phyloP scores from a whole-genome alignment of 441 rosid genomes.

The Gossypium davidsonii region DNA sequence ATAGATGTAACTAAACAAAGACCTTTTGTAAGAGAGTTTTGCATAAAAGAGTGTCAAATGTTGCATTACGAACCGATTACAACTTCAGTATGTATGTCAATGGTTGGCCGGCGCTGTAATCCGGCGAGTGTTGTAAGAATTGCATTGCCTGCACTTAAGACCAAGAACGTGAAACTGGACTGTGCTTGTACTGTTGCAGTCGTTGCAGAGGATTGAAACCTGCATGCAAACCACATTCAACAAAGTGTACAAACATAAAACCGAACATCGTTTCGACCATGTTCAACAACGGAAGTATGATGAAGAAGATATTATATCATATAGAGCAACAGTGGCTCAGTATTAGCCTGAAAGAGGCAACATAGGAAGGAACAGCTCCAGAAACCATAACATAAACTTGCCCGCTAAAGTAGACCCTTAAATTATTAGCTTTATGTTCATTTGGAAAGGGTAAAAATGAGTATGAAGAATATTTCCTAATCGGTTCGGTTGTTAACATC shows the following conservation, averaged over 20 bases:
- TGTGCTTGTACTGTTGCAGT: slow-evolving; percentile 41
- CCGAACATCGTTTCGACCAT: neutral
- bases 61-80: neutral
- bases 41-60: neutral
- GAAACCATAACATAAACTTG: neutral
- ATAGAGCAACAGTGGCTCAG: neutral
- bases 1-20: neutral
- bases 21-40: neutral
- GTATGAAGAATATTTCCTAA: neutral
- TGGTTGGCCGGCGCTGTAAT: slow-evolving; percentile 20
- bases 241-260: neutral
- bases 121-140: slow-evolving; percentile 54
- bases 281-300: neutral
- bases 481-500: neutral
- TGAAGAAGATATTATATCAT: neutral
- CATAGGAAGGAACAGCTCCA: neutral
- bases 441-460: neutral
- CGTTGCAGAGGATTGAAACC: slow-evolving; percentile 61
- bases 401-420: neutral
- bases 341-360: neutral
- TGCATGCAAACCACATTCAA: slow-evolving; percentile 10
- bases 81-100: neutral
- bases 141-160: slow-evolving; percentile 42
- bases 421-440: neutral
- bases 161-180: slow-evolving; percentile 46